Evolutionary conservation across 257 asterid species (phyloP), one percentile per base, ranked within the genome.

Genomic region (Thymus mandschuricus): DNA sequence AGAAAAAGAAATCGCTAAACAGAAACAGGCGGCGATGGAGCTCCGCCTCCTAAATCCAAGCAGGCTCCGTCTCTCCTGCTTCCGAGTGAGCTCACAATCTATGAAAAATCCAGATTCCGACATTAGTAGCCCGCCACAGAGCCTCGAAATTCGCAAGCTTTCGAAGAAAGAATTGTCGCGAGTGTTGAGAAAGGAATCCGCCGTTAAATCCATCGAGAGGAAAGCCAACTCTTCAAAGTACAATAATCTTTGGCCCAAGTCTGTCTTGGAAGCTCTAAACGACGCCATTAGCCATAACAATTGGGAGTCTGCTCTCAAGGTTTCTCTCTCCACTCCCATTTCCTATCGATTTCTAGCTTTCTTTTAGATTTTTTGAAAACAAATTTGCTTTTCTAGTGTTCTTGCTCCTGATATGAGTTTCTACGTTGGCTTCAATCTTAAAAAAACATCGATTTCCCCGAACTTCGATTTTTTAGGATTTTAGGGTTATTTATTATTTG

Each of bases 251-350:
- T 87, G 81, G 83, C 96, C 97, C 27, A 94, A 86, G 76, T 89
- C 97, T 54, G 90, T 94, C 38, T 67, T 94, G 80, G 97, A 89
- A 75, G 96, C 97, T 78, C 76, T 94, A 2, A 74, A 71, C 64
- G 87, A 94, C 64, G 92, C 99, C 44, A 84, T 94, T 58, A 81
- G 63, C 72, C 77, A 74, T 11, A 88, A 82, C 58, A 81, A 80
- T 0, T 94, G 99, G 97, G 97, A 86, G 52, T 84, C 92, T 68
- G 98, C 98, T 76, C 87, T 94, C 11, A 91, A 91, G 97, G 97
- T 91, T 75, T 50, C 62, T 74, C 29, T 15, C 44, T 44, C 76
- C 57, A n/a, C 11, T 44, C 4, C 62, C 49, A 31, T 5, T 46
- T 55, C 54, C 15, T 35, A 5, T 73, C 11, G 43, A 35, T 60